Evolutionary conservation across 2,329 filamentous ascomycete genomes (phyloP), one percentile per base, ranked within the genome.

Genomic region (Ophiostoma piceae): DNA sequence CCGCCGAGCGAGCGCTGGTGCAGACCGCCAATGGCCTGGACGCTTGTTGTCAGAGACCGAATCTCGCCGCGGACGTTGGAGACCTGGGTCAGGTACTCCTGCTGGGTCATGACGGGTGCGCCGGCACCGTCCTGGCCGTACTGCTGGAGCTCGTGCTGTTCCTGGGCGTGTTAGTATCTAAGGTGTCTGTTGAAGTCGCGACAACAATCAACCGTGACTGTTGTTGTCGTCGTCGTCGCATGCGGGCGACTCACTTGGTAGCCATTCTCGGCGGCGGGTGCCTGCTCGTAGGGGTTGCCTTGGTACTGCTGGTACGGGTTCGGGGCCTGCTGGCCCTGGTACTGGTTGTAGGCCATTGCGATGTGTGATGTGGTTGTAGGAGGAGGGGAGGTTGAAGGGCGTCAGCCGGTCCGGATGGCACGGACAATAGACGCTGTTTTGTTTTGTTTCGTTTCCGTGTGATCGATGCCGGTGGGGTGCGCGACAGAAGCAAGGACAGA

Each of bases 1-100:
- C 88, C 88, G 73, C 85, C 84, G 37, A 94, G 84, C 32, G 89
- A 84, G 76, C 88, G 88, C 82, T 92, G 89, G 79, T 94, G 90
- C 69, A 91, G 82, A 70, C 84, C 84, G 64, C 85, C 86, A 74
- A 94, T 91, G 75, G 87, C 81, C 75, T 87, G 83, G 75, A 94
- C 87, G 76, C 89, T 87, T 64, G 80, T 82, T n/a, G 86, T 87
- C 70, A 94, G 84, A 66, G 84, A 83, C 71, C 85, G 83, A 77
- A 94, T 91, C 74, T 91, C 85, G 74, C 84, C 82, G 79, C 90
- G 90, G 71, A 89, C 84, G 74, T 84, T 85, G 75, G 87, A 83
- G 73, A 92, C 87, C 78, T 88, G 88, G 75, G 82, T 78, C 73
- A 92, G 84, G 80, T 91, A 92, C 73, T 91, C 89, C 73, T 85